phyloP scores from a whole-genome alignment of 73 alveolate genomes.

The Paramecium octaurelia region DNA sequence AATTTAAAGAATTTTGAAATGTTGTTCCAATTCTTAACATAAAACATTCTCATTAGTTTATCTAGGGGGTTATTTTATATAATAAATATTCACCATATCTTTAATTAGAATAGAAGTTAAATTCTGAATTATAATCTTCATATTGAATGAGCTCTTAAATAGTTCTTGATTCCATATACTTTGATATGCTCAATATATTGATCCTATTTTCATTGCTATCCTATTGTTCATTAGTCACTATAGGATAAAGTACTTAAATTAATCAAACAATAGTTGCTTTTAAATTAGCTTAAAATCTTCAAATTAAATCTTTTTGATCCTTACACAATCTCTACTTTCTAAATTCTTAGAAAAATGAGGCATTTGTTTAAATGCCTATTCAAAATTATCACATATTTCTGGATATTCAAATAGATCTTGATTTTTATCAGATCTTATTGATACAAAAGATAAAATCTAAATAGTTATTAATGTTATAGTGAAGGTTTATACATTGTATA shows the following conservation, averaged over 20 bases:
- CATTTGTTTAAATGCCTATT: background rate
- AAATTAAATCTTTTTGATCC: background rate
- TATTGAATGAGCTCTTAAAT: background rate
- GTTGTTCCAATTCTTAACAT: background rate
- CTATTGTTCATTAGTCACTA: background rate
- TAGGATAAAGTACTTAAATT: background rate
- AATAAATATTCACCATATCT: background rate
- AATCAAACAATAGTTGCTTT: background rate
- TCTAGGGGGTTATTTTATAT: too few species aligned
- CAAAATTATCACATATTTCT: too few species aligned
- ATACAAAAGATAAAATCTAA: background rate
- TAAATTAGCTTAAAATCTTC: background rate
- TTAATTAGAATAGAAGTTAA: background rate
- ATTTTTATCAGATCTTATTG: background rate
- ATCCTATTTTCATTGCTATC: background rate
- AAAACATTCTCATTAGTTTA: background rate
- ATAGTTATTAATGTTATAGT: background rate
- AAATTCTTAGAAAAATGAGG: background rate
- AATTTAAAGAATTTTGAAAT: background rate
- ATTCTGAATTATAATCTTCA: too few species aligned
- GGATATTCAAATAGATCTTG: background rate
- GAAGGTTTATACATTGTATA: background rate
- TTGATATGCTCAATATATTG: background rate
- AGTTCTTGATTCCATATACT: background rate
- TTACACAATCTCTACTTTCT: background rate